A percentile compares a stretch with the other conserved stretches of the same genome.
Evolutionary conservation across 2,329 filamentous ascomycete species (phyloP).

Genomic region (Paracoccidioides brasiliensis): DNA sequence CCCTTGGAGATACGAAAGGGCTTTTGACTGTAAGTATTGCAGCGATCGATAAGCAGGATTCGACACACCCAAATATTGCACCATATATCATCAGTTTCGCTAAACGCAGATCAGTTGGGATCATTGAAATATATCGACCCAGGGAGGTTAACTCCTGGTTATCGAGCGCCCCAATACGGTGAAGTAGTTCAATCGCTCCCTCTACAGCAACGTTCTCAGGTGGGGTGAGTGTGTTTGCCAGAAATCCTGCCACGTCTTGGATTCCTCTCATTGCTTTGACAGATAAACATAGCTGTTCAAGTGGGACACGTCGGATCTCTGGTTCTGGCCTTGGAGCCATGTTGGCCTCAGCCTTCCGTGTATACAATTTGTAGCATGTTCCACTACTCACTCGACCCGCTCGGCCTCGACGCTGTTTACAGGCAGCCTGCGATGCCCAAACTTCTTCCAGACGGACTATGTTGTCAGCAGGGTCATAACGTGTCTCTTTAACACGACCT

Average conservation of each 20-base stretch:
- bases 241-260: slow-evolving; percentile 63
- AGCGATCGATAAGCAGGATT: slow-evolving; percentile 76
- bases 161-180: slow-evolving; percentile 77
- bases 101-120: slow-evolving; percentile 83
- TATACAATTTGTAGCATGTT: slow-evolving; percentile 91
- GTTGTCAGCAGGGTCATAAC: slow-evolving; percentile 80
- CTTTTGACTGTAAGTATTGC: slow-evolving; percentile 81
- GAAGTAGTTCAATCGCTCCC: slow-evolving; percentile 64
- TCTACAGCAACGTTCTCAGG: slow-evolving; percentile 76
- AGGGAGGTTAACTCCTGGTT: slow-evolving; percentile 79
- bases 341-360: slow-evolving; percentile 63
- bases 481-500: slow-evolving; percentile 91
- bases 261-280: slow-evolving; percentile 86
- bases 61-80: slow-evolving; percentile 81
- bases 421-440: slow-evolving; percentile 87
- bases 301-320: slow-evolving; percentile 80
- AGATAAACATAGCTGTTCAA: slow-evolving; percentile 88
- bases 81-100: slow-evolving; percentile 94
- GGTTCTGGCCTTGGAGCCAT: slow-evolving; percentile 86
- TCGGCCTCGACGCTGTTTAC: slow-evolving; percentile 84
- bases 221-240: slow-evolving; percentile 77
- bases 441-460: slow-evolving; percentile 91
- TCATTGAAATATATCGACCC: slow-evolving; percentile 84
- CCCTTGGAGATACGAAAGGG: slow-evolving; percentile 73
- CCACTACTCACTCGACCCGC: slow-evolving; percentile 86